These are phyloP conservation scores for Penicillium psychrosexuale DNA, from an alignment of 2,329 filamentous ascomycete species.

Conservation along the genomic window DNA sequence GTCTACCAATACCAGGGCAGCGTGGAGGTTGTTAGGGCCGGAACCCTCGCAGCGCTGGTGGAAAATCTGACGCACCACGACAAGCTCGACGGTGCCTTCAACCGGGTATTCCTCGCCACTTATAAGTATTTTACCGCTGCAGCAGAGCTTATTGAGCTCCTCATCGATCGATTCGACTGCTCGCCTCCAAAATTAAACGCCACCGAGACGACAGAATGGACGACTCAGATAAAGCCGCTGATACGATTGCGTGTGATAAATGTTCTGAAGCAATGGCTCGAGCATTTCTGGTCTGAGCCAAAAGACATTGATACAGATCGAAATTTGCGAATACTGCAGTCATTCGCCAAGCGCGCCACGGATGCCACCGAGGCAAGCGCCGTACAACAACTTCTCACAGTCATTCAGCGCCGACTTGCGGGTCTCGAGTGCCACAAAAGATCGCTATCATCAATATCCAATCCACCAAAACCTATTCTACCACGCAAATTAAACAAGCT, in stretches of 20 bases:
- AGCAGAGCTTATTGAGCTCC: conserved; percentile 78
- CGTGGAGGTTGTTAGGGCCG: conserved; percentile 36
- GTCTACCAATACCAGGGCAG: conserved; percentile 6
- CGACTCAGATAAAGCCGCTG: conserved; percentile 82
- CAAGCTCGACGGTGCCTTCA: conserved; percentile 85
- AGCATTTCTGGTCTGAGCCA: conserved; percentile 95
- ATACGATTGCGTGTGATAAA: conserved; percentile 91
- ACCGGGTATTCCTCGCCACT: conserved; percentile 90
- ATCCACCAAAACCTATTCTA: conserved; percentile 78
- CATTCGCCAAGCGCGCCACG: conserved; percentile 60
- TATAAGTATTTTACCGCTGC: conserved; percentile 89
- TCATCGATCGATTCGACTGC: conserved; percentile 82
- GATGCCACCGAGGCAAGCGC: conserved; percentile 11
- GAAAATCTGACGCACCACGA: conserved; percentile 92
- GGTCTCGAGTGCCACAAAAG: conserved; percentile 64
- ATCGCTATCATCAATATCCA: conserved; percentile 63
- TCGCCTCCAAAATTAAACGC: conserved; percentile 71
- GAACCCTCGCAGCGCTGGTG: conserved; percentile 79
- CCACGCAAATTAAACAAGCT: conserved; percentile 98
- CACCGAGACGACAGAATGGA: conserved; percentile 73
- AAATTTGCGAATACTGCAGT: conserved; percentile 76
- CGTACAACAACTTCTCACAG: conserved; percentile 71
- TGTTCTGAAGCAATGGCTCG: conserved; percentile 93
- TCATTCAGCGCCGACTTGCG: conserved; percentile 77
- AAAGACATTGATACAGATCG: conserved; percentile 62